These are phyloP conservation scores for Actinomortierella ambigua DNA, from an alignment of 371 early-diverging fungal species.

Conservation along the genomic window DNA sequence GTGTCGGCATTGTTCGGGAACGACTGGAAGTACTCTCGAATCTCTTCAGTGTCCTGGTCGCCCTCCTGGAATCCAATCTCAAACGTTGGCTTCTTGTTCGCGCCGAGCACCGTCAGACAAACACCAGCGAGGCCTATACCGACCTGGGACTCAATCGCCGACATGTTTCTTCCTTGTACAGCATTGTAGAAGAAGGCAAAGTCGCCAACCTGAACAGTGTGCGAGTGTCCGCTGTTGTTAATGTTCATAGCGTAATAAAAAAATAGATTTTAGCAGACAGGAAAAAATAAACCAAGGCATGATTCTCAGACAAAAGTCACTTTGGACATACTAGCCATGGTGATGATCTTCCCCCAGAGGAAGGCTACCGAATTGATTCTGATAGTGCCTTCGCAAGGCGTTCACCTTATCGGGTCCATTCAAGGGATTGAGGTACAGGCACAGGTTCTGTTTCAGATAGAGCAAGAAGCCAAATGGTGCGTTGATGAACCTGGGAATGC, in stretches of 20 bases:
- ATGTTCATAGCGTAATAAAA: neutral
- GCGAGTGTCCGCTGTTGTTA: constrained; percentile 7
- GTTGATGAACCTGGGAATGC: constrained; percentile 58
- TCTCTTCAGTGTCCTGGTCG: constrained; percentile 37
- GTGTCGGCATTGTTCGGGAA: constrained; percentile 17
- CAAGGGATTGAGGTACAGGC: constrained; percentile 53
- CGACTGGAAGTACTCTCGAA: constrained; percentile 31
- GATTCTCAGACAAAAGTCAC: too few species aligned
- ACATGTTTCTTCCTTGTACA: constrained; percentile 50
- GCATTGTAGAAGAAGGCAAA: constrained; percentile 69
- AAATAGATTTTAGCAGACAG: neutral
- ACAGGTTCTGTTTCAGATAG: constrained; percentile 68
- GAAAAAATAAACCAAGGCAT: too few species aligned
- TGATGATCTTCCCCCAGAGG: too few species aligned
- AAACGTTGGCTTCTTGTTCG: constrained; percentile 45
- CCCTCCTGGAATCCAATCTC: constrained; percentile 43
- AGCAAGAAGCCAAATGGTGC: constrained; percentile 67
- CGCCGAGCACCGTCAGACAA: constrained; percentile 64
- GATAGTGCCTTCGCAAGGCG: constrained; percentile 56
- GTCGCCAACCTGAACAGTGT: constrained; percentile 52
- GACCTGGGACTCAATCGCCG: constrained; percentile 65
- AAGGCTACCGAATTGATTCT: too few species aligned
- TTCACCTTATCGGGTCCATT: constrained; percentile 62
- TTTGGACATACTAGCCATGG: constrained; percentile 46
- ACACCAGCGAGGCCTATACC: constrained; percentile 79